These are phyloP conservation scores for Plantago elongata DNA, from an alignment of 257 asterid species.

Conservation along the genomic window DNA sequence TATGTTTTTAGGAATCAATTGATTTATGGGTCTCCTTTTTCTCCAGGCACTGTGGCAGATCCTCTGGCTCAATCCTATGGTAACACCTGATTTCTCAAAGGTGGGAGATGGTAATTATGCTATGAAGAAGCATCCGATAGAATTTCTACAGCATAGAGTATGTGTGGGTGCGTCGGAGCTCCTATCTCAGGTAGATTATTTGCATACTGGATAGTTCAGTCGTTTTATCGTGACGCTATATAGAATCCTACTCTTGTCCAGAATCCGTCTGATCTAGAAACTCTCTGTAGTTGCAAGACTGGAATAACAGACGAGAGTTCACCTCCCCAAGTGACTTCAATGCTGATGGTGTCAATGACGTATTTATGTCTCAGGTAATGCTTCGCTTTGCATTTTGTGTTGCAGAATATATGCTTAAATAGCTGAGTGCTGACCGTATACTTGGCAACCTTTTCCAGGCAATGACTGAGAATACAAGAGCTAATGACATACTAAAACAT, in stretches of 20 bases:
- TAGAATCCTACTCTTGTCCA: conserved; percentile 5
- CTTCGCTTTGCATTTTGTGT: conserved; percentile 21
- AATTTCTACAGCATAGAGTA: conserved; percentile 84
- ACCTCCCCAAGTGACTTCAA: conserved; percentile 83
- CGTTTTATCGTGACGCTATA: neutral
- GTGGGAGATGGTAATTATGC: conserved; percentile 37
- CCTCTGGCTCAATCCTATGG: conserved; percentile 78
- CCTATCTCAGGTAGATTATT: conserved; percentile 73
- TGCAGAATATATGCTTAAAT: conserved; percentile 1
- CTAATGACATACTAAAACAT: conserved; percentile 72
- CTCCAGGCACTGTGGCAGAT: conserved; percentile 90
- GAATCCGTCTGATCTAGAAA: conserved; percentile 22
- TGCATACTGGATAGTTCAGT: conserved; percentile 16
- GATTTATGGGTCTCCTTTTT: conserved; percentile 21
- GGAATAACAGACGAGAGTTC: conserved; percentile 94
- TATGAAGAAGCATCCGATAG: conserved; percentile 68
- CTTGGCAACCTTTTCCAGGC: conserved; percentile 52
- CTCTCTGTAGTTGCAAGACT: conserved; percentile 78
- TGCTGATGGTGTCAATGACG: conserved; percentile 90
- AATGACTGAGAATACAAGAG: conserved; percentile 70
- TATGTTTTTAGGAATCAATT: neutral
- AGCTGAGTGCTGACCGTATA: conserved; percentile 10
- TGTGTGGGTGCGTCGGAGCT: conserved; percentile 88
- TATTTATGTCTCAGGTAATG: conserved; percentile 77
- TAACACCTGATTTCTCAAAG: conserved; percentile 51